phyloP scores from a whole-genome alignment of 345 rosid genomes.

The Viola odorata region DNA sequence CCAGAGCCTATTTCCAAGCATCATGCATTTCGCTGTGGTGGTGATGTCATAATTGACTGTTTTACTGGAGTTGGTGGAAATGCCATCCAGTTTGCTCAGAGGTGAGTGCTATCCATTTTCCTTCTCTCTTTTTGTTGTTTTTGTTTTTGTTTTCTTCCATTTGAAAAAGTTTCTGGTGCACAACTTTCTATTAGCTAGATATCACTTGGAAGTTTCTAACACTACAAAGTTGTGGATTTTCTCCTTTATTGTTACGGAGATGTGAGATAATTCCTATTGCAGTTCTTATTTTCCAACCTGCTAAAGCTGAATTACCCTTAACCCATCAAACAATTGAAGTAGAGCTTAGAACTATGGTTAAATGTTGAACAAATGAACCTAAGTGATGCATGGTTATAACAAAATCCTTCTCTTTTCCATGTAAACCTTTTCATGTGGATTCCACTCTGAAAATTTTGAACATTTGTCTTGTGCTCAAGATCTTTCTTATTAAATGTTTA shows the following conservation, averaged over 20 bases:
- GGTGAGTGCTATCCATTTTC: constrained; percentile 30
- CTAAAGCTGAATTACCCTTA: too few species aligned
- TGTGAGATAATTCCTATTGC: too few species aligned
- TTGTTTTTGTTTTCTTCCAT: not conserved
- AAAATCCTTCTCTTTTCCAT: too few species aligned
- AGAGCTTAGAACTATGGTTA: too few species aligned
- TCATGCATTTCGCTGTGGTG: constrained; percentile 65
- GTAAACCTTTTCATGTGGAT: too few species aligned
- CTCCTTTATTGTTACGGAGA: too few species aligned
- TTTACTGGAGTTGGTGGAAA: constrained; percentile 97
- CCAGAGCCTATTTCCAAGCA: constrained; percentile 84
- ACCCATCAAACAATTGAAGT: too few species aligned
- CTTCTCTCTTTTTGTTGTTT: not conserved
- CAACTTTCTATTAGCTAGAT: not conserved
- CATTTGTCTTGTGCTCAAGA: not conserved
- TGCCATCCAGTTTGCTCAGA: constrained; percentile 76
- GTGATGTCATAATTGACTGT: constrained; percentile 60
- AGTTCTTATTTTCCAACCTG: too few species aligned
- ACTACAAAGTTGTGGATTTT: too few species aligned
- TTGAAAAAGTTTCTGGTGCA: not conserved
- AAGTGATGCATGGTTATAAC: too few species aligned
- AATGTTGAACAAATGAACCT: too few species aligned
- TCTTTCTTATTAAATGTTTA: not conserved
- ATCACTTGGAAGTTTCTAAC: not conserved
- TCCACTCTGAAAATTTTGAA: too few species aligned